Conservation (phyloP, 169 alveolate genomes). For the Plasmodium malariae region DNA sequence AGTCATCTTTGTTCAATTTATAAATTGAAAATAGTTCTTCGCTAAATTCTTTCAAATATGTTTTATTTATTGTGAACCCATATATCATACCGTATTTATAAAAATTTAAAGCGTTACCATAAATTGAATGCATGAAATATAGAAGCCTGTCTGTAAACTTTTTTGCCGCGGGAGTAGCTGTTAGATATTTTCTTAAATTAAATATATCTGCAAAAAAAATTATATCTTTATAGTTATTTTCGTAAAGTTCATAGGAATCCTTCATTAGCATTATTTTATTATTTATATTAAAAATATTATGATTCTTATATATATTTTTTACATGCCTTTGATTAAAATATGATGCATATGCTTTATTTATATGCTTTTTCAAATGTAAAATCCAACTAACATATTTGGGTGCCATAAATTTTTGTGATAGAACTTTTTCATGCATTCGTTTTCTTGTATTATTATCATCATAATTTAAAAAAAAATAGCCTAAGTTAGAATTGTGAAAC, state of each 20-base stretch:
- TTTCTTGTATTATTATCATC: conserved; percentile 1
- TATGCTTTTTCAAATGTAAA: neutral
- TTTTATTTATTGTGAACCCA: conserved; percentile 28
- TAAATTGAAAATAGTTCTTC: conserved; percentile 21
- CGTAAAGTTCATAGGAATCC: conserved; percentile 41
- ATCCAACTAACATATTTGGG: conserved; percentile 10
- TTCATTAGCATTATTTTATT: conserved; percentile 47
- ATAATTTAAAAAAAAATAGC: conserved; percentile 46
- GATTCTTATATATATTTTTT: conserved; percentile 16
- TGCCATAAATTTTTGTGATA: conserved; percentile 5
- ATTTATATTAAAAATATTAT: conserved; percentile 21
- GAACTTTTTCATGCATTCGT: neutral
- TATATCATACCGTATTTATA: conserved; percentile 63
- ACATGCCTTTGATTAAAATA: conserved; percentile 63
- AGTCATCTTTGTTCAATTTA: conserved; percentile 13
- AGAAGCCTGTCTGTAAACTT: neutral
- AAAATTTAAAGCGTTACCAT: conserved; percentile 40
- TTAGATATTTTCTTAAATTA: conserved; percentile 32
- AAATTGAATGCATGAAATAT: conserved; percentile 12
- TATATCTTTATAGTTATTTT: conserved; percentile 18
- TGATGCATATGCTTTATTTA: conserved; percentile 2
- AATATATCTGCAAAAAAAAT: conserved; percentile 62
- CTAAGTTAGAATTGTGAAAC: neutral
- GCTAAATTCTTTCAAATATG: conserved; percentile 17
- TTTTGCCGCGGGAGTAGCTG: conserved; percentile 27